Percentiles rank a stretch among this genome's conserved stretches.
phyloP scores from a whole-genome alignment of 805 yeast genomes.

The Starmerella scarabaei region DNA sequence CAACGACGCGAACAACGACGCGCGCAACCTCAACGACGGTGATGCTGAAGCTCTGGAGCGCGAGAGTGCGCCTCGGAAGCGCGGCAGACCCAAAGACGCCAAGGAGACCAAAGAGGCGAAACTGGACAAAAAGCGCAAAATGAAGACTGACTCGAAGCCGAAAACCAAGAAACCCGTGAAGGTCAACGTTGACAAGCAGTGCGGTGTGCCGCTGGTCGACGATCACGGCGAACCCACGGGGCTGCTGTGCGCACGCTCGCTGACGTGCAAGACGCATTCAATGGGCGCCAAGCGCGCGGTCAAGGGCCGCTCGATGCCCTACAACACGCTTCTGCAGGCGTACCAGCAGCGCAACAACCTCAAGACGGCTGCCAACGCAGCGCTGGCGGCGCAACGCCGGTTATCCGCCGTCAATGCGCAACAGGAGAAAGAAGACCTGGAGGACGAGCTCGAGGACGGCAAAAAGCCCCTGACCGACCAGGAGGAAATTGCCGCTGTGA shows the following conservation, averaged over 20 bases:
- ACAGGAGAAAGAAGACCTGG: conserved; percentile 18
- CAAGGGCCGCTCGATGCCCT: conserved; percentile 81
- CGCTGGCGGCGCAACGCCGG: conserved; percentile 20
- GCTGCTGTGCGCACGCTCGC: conserved; percentile 83
- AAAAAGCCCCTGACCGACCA: conserved; percentile 54
- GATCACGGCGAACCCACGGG: conserved; percentile 46
- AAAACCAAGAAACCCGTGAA: conserved; percentile 51
- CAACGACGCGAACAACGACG: not conserved
- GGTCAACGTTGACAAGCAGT: conserved; percentile 39
- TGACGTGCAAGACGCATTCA: conserved; percentile 93
- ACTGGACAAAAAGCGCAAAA: conserved; percentile 8
- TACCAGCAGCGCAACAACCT: conserved; percentile 89
- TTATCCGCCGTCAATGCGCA: not conserved
- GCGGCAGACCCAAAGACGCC: conserved; percentile 8
- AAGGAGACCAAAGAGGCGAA: conserved; percentile 6
- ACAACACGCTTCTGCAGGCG: conserved; percentile 74
- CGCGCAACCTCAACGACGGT: no score
- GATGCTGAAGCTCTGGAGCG: no score
- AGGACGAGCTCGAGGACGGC: conserved; percentile 23
- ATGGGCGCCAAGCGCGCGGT: conserved; percentile 97
- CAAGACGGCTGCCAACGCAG: conserved; percentile 44
- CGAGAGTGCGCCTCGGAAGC: conserved; percentile 10
- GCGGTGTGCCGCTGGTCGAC: conserved; percentile 67
- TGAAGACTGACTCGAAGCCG: conserved; percentile 23
- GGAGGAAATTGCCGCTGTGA: conserved; percentile 79